These are phyloP conservation scores for Gonapodya sp. DNA, from an alignment of 192 early-diverging fungal species.

Conservation along the genomic window DNA sequence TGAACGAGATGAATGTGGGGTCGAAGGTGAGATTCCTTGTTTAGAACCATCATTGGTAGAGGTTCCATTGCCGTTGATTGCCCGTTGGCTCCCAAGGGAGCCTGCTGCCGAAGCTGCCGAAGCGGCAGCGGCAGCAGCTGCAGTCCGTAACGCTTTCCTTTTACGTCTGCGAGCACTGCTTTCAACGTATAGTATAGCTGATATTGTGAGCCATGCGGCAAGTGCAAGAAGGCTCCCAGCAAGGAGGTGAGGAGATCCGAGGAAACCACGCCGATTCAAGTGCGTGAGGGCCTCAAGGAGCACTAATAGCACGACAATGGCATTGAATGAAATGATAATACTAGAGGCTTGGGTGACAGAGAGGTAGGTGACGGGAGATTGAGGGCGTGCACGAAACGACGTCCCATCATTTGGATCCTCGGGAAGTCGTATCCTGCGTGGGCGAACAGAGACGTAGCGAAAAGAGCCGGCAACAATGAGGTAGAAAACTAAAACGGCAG, in stretches of 20 bases:
- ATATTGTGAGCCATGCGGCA: neutral
- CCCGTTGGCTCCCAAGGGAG: too few species aligned
- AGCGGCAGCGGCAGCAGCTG: neutral
- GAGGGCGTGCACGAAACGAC: too few species aligned
- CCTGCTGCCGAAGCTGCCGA: neutral
- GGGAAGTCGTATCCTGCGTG: neutral
- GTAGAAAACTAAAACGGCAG: slow-evolving; percentile 15
- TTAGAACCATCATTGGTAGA: too few species aligned
- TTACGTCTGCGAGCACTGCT: neutral
- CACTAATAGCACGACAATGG: slow-evolving; percentile 13
- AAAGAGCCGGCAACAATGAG: slow-evolving; percentile 15
- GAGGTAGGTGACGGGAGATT: neutral
- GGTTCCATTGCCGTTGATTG: neutral
- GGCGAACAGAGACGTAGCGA: slow-evolving; percentile 16
- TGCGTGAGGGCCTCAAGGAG: slow-evolving; percentile 7
- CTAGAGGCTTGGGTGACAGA: slow-evolving; percentile 13
- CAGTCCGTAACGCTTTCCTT: neutral
- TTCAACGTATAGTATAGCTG: neutral
- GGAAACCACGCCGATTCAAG: too few species aligned
- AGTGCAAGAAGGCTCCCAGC: neutral
- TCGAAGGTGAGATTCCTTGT: too few species aligned
- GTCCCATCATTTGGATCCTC: neutral
- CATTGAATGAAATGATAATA: slow-evolving; percentile 15
- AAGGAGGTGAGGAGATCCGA: neutral
- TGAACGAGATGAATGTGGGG: neutral